These are phyloP conservation scores for Hymenoscyphus scutula DNA, from an alignment of 2,329 filamentous ascomycete species.

Conservation along the genomic window DNA sequence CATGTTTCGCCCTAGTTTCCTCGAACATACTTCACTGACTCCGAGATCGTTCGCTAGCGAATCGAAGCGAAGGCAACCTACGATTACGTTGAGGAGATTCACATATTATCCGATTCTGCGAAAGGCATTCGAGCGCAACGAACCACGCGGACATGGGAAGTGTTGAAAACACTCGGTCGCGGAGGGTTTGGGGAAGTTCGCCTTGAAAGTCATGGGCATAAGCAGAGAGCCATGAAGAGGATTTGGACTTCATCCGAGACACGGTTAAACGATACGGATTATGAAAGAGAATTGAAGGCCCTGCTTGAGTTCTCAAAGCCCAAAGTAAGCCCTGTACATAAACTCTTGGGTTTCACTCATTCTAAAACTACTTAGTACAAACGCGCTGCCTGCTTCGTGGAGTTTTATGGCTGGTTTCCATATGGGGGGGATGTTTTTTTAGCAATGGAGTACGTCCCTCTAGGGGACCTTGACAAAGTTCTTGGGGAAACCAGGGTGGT, in stretches of 20 bases:
- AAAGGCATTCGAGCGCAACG: not conserved
- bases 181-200: not conserved
- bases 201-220: not conserved
- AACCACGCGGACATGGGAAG: not conserved
- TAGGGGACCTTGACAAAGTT: not conserved
- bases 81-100: not conserved
- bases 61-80: not conserved
- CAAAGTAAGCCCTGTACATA: not conserved
- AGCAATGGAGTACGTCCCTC: not conserved
- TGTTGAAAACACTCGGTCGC: not conserved
- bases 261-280: not conserved
- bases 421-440: not conserved
- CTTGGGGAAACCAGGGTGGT: not conserved
- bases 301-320: not conserved
- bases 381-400: not conserved
- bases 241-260: not conserved
- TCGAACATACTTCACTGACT: no score
- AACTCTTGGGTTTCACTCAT: not conserved
- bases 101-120: not conserved
- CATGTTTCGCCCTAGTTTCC: no score
- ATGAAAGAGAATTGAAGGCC: not conserved
- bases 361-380: not conserved
- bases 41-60: no score
- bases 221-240: not conserved
- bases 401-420: not conserved